Conservation (phyloP, 345 rosid genomes). For the Punica granatum region DNA sequence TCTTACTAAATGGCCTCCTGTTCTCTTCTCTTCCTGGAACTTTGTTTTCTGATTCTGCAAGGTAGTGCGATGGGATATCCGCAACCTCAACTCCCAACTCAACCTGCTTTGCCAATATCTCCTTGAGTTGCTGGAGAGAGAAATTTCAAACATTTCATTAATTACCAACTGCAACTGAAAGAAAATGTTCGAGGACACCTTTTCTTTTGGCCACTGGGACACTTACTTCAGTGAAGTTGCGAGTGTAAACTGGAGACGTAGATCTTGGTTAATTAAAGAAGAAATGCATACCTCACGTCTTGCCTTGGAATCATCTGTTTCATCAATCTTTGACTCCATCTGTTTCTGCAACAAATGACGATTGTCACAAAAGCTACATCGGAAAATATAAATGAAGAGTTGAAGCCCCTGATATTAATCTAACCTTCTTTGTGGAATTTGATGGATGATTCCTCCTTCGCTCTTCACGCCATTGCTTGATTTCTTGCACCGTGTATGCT, state of each 20-base stretch:
- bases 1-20: constrained; percentile 22
- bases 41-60: constrained; percentile 37
- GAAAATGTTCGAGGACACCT: too few relatives aligned
- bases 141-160: constrained; percentile 3
- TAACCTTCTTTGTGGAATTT: constrained; percentile 53
- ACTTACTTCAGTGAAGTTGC: neutral
- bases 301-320: constrained; percentile 39
- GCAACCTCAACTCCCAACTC: constrained; percentile 90
- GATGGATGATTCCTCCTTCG: constrained; percentile 76
- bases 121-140: constrained; percentile 71
- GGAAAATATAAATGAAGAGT: constrained; percentile 7
- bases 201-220: too few relatives aligned
- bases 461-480: constrained; percentile 70
- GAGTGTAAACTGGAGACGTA: neutral
- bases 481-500: constrained; percentile 57
- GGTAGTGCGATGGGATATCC: constrained; percentile 72
- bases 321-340: constrained; percentile 19
- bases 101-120: constrained; percentile 84
- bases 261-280: neutral
- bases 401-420: constrained; percentile 11
- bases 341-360: constrained; percentile 37
- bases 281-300: constrained; percentile 55
- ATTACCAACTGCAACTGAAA: neutral
- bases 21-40: constrained; percentile 21
- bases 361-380: constrained; percentile 13